Evolutionary conservation across 495 filamentous ascomycete genomes (phyloP), one percentile per base, ranked within the genome.

Genomic region (Trichoderma reesei): DNA sequence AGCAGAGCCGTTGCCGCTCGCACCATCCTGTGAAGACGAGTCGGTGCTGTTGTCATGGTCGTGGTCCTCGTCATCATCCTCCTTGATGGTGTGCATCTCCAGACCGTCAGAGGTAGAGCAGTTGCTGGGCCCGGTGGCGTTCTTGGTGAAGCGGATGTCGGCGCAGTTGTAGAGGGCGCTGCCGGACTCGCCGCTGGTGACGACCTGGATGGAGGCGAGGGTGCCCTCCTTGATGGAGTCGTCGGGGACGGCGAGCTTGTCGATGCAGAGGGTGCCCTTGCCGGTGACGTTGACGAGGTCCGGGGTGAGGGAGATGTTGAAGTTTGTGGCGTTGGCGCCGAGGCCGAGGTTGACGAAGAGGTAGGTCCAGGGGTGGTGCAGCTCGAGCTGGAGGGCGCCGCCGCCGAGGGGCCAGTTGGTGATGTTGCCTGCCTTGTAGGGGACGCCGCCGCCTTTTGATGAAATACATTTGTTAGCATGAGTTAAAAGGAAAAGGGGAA

Each of bases 271-370:
- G 8, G 75, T 82, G 41, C 86, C 86, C 16, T 78, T 82, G 59
- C 84, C 85, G 1, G 85, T 86, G 65, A 78, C 78, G 73, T 88
- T 89, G 68, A 82, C 74, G 64, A 81, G 69, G 18, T 71, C 63
- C 10, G 71, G 67, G 18, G 81, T 79, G 31, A 88, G 77, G 31
- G 79, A 76, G 70, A 85, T 80, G 72, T 87, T 87, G 75, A 87
- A 85, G 70, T 75, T 75, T 63, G 82, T 78, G 34, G 79, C 79
- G 67, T 79, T 76, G 9, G 64, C 63, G 42, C 85, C 84, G 41
- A 88, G 65, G n/a, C 83, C 86, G 26, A 88, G 73, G 73, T 88
- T 88, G 68, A 88, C 70, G 71, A 80, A 87, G 41, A 85, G 72
- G 66, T 86, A 83, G 13, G 83, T 80, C 75, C 78, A 83, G 9